Evolutionary conservation across 192 early-diverging fungal genomes (phyloP), one percentile per base, ranked within the genome.

Genomic region (Pilaira anomala): DNA sequence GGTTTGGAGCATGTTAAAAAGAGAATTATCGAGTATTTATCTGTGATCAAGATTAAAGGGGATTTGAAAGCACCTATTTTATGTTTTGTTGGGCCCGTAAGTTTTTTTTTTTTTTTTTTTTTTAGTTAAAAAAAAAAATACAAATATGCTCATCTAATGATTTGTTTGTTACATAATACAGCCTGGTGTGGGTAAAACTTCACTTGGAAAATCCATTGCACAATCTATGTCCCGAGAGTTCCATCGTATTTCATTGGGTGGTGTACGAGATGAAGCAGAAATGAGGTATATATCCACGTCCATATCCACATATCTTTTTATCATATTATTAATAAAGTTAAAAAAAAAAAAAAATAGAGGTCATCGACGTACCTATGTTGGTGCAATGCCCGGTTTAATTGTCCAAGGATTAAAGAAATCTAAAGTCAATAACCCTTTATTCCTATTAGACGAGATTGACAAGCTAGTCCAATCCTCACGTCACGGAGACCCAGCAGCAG

Each of bases 341-440:
- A 33, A 29, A 29, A 24, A 40, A 22, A 49, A 7, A 21, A n/a
- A n/a, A 7, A 18, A 18, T 55, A 76, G 90, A 29, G 93, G 93
- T 16, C 93, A 95, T 67, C 78, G 93, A 25, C 81, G 91, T 22
- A 95, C 93, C 7, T 95, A 95, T 72, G 81, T 95, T 51, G 93
- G 93, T 14, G 87, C 93, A 7, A 72, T 92, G 65, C 93, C 93
- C 13, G 93, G 93, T 7, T 51, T 85, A 12, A 85, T 95, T 54
- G 78, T 92, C 7, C 90, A 93, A 62, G 90, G 82, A 6, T 58
- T 93, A 45, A 76, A 78, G 26, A 79, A 84, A 64, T 81, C 77
- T 46, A 86, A 85, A 19, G 85, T 88, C 11, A 86, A 87, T 64
- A 91, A 94, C 72, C 93, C 91, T 14, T 9, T 45, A 14, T 0